Evolutionary conservation across 441 rosid genomes (phyloP).

Genomic region (Rhodomyrtus psidioides): DNA sequence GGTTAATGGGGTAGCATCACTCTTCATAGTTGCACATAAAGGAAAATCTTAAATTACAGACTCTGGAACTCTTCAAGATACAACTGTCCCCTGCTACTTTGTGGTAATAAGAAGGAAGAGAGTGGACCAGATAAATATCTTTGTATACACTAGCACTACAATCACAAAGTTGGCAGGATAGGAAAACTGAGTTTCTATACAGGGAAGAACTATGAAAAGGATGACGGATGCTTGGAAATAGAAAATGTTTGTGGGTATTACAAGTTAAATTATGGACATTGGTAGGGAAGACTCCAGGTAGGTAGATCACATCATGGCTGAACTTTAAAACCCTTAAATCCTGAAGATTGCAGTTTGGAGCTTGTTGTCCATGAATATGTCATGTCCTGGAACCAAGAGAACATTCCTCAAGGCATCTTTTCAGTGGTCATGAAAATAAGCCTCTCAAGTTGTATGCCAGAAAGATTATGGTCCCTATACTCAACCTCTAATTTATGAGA

Average conservation of each 20-base stretch:
- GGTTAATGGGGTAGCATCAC: not conserved
- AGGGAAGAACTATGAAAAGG: not conserved
- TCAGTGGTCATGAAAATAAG: not conserved
- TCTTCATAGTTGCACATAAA: not conserved
- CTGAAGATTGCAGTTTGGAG: not conserved
- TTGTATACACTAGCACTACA: not conserved
- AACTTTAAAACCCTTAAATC: not conserved
- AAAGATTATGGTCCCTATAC: not conserved
- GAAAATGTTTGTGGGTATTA: not conserved
- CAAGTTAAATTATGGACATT: not conserved
- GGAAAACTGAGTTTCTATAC: not conserved
- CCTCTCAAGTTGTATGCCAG: not conserved
- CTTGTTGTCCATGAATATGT: not conserved
- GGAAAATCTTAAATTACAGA: not conserved
- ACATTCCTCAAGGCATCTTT: not conserved
- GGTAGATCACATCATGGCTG: not conserved
- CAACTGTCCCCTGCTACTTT: not conserved
- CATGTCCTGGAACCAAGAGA: not conserved
- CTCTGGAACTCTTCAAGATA: not conserved
- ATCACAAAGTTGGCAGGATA: not conserved
- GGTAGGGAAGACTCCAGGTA: not conserved
- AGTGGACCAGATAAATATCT: not conserved
- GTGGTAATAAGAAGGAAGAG: not conserved
- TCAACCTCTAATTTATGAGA: not conserved
- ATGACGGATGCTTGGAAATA: not conserved